phyloP scores from a whole-genome alignment of 176 grass and related monocot genomes.

The Metroxylon sagu region DNA sequence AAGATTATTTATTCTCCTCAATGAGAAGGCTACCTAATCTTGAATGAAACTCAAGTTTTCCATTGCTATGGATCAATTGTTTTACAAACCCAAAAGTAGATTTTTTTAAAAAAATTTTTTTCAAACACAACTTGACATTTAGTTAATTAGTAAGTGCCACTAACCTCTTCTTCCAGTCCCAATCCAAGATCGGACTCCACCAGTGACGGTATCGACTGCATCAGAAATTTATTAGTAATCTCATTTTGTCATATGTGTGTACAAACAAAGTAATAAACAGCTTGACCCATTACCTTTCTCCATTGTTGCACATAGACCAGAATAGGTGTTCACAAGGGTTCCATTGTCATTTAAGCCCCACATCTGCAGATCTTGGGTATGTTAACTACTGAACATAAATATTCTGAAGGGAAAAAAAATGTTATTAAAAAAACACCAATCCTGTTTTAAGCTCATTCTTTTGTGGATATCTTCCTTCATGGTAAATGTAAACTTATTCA shows the following conservation, averaged over 20 bases:
- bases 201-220: constrained; percentile 28
- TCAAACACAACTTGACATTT: too few species aligned
- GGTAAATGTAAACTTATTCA: too few species aligned
- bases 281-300: constrained; percentile 24
- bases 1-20: too few species aligned
- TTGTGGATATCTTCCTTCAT: too few species aligned
- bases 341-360: constrained; percentile 81
- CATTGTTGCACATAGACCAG: constrained; percentile 57
- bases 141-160: background rate
- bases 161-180: constrained; percentile 73
- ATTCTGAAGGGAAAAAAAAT: background rate
- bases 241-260: too few species aligned
- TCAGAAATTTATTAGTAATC: constrained; percentile 4
- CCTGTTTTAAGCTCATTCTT: too few species aligned
- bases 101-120: too few species aligned
- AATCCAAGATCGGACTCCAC: constrained; percentile 55
- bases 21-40: too few species aligned
- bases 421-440: background rate
- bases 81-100: too few species aligned
- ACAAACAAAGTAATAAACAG: constrained; percentile 14
- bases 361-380: constrained; percentile 42
- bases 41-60: too few species aligned
- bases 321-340: constrained; percentile 83
- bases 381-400: constrained; percentile 4
- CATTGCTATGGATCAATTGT: too few species aligned